Base-by-base conservation (phyloP, 495 filamentous ascomycete species). In the Cercophora sp. region DNA sequence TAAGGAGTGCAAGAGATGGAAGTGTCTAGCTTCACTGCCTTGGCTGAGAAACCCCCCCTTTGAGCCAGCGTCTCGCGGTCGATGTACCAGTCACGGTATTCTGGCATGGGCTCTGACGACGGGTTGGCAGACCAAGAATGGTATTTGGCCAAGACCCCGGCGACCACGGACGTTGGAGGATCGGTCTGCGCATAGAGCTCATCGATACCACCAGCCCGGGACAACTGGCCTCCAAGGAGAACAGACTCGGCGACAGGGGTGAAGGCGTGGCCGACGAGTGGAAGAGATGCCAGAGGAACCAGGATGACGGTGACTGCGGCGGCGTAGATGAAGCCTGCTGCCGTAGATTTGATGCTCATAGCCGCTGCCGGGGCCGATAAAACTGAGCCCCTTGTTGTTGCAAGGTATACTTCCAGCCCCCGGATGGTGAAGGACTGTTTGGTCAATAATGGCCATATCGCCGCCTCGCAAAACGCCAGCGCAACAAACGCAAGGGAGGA, bases 51-150 rank as follows among this genome's bases (percentile, higher is more conserved):
- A 44, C 39, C 43, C 2, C 65, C 65, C 11, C 60, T 44, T 0
- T 55, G 37, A 16, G 23, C 19, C 19, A 68, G 47, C 0, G 48
- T 25, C 25, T 45, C 32, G 11, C 65, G 50, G 53, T 68, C 56
- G 45, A 68, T 39, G 37, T 65, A 65, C 65, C 62, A 68, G 20
- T 62, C 50, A 18, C 62, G 54, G 36, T 54, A 55, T n/a, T 43
- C 48, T 6, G 62, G 52, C 39, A 68, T 35, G 1, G 62, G 62
- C 45, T 68, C 65, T 2, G 62, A 51, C 1, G 58, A 31, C 11
- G 58, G 60, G 18, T 65, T 36, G 1, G 29, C 52, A 3, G 58
- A 60, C 62, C 62, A 68, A 15, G 52, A 27, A 34, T 55, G 49
- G 46, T 68, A 68, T 27, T 56, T 37, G 22, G 54, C 52, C 9